phyloP scores from a whole-genome alignment of 176 grass and related monocot genomes.

The Urochloa ruziziensis region DNA sequence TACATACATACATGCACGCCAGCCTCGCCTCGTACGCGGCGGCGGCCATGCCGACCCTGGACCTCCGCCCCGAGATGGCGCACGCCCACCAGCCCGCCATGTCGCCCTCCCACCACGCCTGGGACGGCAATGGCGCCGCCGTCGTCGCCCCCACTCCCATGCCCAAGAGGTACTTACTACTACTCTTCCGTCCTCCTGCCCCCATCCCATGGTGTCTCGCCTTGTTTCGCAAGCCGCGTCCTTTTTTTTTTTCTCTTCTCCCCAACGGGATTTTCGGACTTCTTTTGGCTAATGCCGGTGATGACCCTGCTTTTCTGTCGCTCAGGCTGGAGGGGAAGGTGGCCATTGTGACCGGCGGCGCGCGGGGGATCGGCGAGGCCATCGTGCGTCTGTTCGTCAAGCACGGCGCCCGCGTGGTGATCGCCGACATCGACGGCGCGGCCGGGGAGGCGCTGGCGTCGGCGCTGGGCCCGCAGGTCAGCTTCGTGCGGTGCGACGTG shows the following conservation, averaged over 20 bases:
- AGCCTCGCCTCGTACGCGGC: slow-evolving; percentile 33
- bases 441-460: slow-evolving; percentile 51
- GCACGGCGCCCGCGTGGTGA: slow-evolving; percentile 75
- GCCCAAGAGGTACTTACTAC: slow-evolving; percentile 56
- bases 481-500: slow-evolving; percentile 74
- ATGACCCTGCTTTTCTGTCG: neutral
- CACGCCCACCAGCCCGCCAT: slow-evolving; percentile 49
- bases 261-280: neutral
- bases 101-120: slow-evolving; percentile 38
- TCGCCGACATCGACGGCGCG: slow-evolving; percentile 71
- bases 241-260: no score
- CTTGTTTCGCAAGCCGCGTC: neutral
- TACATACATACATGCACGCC: slow-evolving; percentile 29
- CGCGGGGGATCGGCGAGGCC: slow-evolving; percentile 84
- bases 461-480: slow-evolving; percentile 45
- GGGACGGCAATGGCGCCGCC: slow-evolving; percentile 51
- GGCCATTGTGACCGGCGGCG: slow-evolving; percentile 78
- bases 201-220: neutral
- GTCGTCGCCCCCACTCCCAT: slow-evolving; percentile 38
- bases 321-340: slow-evolving; percentile 89
- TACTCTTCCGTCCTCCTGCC: no score
- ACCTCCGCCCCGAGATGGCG: slow-evolving; percentile 41
- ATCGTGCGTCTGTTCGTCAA: slow-evolving; percentile 60
- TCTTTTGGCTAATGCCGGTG: neutral
- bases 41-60: slow-evolving; percentile 54